Percentiles rank a stretch among this genome's conserved stretches.
These are phyloP conservation scores for Ophiobolus disseminans DNA, from an alignment of 2,329 filamentous ascomycete genomes.

Conservation along the genomic window DNA sequence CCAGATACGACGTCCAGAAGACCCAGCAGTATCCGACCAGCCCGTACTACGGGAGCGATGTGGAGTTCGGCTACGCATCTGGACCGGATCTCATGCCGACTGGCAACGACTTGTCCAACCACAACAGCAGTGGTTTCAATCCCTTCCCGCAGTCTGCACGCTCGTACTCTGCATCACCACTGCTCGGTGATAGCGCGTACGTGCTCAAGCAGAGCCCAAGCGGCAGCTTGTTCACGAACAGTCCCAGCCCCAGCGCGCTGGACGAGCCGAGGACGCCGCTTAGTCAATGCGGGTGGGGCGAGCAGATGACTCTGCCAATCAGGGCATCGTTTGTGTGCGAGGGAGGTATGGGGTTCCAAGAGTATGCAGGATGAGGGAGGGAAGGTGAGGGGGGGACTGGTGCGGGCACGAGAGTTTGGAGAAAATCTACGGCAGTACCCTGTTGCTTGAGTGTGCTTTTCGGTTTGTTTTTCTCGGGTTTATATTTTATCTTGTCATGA, in stretches of 20 bases:
- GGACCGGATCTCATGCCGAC: background rate
- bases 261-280: slow-evolving; percentile 33
- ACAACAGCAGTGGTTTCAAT: slow-evolving; percentile 5
- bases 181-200: slow-evolving; percentile 22
- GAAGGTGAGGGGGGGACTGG: background rate
- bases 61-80: slow-evolving; percentile 21
- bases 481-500: background rate
- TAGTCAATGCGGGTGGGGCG: slow-evolving; percentile 16
- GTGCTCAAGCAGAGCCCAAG: slow-evolving; percentile 25
- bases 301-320: slow-evolving; percentile 18
- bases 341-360: slow-evolving; percentile 9
- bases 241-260: slow-evolving; percentile 22
- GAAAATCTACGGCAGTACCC: background rate
- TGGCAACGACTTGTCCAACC: slow-evolving; percentile 4
- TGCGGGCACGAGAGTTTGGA: background rate
- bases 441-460: background rate
- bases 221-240: slow-evolving; percentile 32
- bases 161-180: slow-evolving; percentile 14
- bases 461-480: background rate
- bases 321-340: slow-evolving; percentile 13
- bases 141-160: slow-evolving; percentile 10
- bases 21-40: slow-evolving; percentile 19
- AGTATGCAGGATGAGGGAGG: slow-evolving; percentile 11
- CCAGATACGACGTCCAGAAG: slow-evolving; percentile 10
- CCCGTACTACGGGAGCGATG: slow-evolving; percentile 31